Evolutionary conservation across 805 yeast species (phyloP).

Genomic region (Ogataea dorogensis): DNA sequence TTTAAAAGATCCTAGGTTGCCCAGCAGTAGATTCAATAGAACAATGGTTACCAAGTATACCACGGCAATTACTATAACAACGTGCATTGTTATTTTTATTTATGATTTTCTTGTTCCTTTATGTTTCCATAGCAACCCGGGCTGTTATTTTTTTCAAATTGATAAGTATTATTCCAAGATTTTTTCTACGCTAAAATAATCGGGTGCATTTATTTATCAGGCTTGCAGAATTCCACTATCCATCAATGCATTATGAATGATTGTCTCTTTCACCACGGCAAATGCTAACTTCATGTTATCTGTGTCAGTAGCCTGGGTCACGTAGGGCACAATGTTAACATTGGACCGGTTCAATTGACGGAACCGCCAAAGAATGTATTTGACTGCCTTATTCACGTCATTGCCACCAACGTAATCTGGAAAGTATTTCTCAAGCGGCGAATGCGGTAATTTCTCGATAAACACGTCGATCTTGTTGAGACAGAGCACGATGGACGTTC

Average conservation of each 20-base stretch:
- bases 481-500: constrained; percentile 82
- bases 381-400: constrained; percentile 86
- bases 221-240: constrained; percentile 51
- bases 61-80: constrained; percentile 5
- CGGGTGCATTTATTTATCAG: constrained; percentile 1
- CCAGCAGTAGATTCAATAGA: constrained; percentile 16
- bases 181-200: background rate
- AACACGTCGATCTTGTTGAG: constrained; percentile 89
- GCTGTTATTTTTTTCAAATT: background rate
- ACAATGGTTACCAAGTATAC: constrained; percentile 11
- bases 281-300: constrained; percentile 79
- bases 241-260: constrained; percentile 52
- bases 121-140: constrained; percentile 1
- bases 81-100: constrained; percentile 2
- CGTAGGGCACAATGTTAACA: constrained; percentile 80
- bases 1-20: constrained; percentile 23
- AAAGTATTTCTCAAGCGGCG: constrained; percentile 80
- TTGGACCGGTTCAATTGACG: constrained; percentile 81
- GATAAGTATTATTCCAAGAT: background rate
- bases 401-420: constrained; percentile 92
- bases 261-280: constrained; percentile 58
- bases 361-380: constrained; percentile 87
- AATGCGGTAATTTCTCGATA: constrained; percentile 76
- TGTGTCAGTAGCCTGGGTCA: constrained; percentile 94
- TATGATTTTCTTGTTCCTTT: too few species aligned